Base-by-base conservation (phyloP, 768 basidiomycete species). In the Mycena polygramma region DNA sequence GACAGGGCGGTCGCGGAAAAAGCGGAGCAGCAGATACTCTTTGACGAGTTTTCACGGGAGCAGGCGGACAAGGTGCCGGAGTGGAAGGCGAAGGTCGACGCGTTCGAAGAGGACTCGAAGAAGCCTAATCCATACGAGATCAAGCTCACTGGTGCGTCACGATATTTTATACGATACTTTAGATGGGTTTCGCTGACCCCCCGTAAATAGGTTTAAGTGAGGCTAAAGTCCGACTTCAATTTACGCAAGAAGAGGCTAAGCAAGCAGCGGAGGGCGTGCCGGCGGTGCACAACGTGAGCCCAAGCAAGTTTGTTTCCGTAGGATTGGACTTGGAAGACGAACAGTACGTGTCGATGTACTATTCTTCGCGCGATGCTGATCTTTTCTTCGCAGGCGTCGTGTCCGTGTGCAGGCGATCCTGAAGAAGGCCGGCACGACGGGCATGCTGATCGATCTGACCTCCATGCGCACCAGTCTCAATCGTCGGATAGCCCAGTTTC, bases 381-480 rank as follows among this genome's bases (percentile, higher is more conserved):
- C 36, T 10, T 11, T 17, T 20, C 0, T 24, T 11, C 20, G 13
- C 19, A 65, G 63, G 20, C 53, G 63, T 13, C n/a, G 20, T n/a
- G 66, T 74, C 36, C 63, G 70, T 4, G 66, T 63, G 4, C 70
- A 76, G 55, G 75, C 71, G 6, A 69, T 74, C 46, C 55, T 58
- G 20, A 67, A 67, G 57, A 57, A 67, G 46, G 45, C 30, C 30
- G 30, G 30, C 30, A 30, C 30, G 30, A 30, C 30, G 30, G 30
- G 30, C 30, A 30, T 30, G 35, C 45, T 48, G 46, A 48, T 46
- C 9, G 41, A 60, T 17, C 46, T 60, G 59, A 8, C 9, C 6
- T 26, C 30, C 2, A 24, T 60, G 14, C 39, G 58, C 15, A 60
- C 45, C 7, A 36, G 11, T 1, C 59, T 60, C 19, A 36, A 24